A percentile compares a stretch with the other conserved stretches of the same genome.
These are phyloP conservation scores for Podila horticola DNA, from an alignment of 192 early-diverging fungal species.

Conservation along the genomic window DNA sequence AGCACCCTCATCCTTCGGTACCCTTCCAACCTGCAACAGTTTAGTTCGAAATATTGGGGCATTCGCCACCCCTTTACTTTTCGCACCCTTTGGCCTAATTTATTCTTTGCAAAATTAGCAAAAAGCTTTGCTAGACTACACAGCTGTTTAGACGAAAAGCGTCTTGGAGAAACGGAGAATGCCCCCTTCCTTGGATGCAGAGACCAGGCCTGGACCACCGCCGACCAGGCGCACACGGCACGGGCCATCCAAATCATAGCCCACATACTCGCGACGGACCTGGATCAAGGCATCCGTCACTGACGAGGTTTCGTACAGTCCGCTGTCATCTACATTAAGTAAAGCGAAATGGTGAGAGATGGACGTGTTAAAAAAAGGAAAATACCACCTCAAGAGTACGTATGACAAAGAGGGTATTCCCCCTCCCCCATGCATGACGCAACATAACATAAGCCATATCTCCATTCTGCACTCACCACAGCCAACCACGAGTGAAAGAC, in stretches of 20 bases:
- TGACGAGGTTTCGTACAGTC: conserved; percentile 23
- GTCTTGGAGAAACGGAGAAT: conserved; percentile 25
- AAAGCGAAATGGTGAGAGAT: background rate
- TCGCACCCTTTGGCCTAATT: background rate
- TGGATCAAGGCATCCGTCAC: conserved; percentile 10
- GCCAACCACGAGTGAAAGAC: conserved; percentile 26
- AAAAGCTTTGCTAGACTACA: background rate
- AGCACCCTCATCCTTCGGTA: background rate
- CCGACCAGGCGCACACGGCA: conserved; percentile 24
- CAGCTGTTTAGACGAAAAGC: background rate
- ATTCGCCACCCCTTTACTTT: no score
- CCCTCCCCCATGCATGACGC: background rate
- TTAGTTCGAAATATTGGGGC: no score
- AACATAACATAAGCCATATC: background rate
- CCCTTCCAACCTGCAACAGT: no score
- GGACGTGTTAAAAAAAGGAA: background rate
- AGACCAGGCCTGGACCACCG: conserved; percentile 20
- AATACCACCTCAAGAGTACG: background rate
- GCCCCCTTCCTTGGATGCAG: conserved; percentile 37
- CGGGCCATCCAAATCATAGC: conserved; percentile 44
- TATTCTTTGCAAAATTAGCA: background rate
- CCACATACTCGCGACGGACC: conserved; percentile 38
- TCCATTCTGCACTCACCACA: conserved; percentile 21
- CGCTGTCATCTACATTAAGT: conserved; percentile 30
- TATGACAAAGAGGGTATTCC: background rate